Conservation (phyloP, 2,329 filamentous ascomycete genomes). For the Aspergillus brunneoviolaceus region DNA sequence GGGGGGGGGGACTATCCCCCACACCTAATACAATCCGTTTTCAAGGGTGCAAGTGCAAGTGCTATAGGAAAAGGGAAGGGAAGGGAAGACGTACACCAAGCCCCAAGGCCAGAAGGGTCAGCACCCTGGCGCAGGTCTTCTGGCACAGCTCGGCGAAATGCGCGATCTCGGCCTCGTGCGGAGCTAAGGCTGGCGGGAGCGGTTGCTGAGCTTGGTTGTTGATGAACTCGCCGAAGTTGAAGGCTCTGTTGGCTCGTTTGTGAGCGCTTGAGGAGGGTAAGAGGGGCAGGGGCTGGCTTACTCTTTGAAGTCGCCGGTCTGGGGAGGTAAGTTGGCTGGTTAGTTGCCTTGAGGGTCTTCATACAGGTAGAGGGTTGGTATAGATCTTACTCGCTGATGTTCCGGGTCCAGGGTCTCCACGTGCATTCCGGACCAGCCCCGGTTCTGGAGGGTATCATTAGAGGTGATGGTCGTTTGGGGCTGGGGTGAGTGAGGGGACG, state of each 20-base stretch:
- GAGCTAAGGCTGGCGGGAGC: slow-evolving; percentile 64
- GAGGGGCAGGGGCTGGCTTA: slow-evolving; percentile 40
- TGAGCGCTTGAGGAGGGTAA: background rate
- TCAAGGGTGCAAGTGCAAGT: no score
- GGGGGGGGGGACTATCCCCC: slow-evolving; percentile 7
- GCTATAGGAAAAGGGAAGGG: background rate
- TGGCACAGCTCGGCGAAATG: slow-evolving; percentile 72
- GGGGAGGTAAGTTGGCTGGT: slow-evolving; percentile 15
- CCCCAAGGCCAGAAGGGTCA: slow-evolving; percentile 75
- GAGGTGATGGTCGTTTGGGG: no score
- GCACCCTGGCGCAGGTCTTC: slow-evolving; percentile 67
- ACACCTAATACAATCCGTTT: no score
- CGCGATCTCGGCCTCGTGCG: slow-evolving; percentile 61
- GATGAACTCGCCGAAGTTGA: slow-evolving; percentile 84
- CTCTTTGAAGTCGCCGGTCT: slow-evolving; percentile 89
- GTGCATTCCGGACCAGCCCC: slow-evolving; percentile 86
- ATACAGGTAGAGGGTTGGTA: background rate
- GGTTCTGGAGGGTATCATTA: slow-evolving; percentile 57
- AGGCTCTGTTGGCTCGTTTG: slow-evolving; percentile 59
- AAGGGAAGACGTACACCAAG: slow-evolving; percentile 57
- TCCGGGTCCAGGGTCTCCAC: slow-evolving; percentile 83
- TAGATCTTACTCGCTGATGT: slow-evolving; percentile 65
- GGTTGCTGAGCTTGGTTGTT: slow-evolving; percentile 71
- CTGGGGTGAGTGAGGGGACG: background rate
- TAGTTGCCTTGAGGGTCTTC: background rate